A percentile compares a stretch with the other conserved stretches of the same genome.
phyloP scores from a whole-genome alignment of 441 rosid genomes.

The Codiaeum variegatum region DNA sequence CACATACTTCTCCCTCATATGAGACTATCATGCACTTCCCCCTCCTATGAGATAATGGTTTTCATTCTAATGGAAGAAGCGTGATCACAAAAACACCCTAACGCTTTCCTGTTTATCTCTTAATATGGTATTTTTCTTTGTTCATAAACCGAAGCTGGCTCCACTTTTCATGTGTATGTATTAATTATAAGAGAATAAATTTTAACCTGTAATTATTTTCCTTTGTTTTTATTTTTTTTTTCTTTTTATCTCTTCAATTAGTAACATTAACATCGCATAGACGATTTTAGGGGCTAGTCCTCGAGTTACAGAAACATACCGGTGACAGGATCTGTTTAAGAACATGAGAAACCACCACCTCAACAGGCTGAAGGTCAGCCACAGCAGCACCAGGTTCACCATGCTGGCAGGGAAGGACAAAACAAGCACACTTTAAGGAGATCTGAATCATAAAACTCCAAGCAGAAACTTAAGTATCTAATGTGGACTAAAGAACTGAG shows the following conservation, averaged over 20 bases:
- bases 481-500: not conserved
- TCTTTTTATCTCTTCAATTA: not conserved
- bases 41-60: not conserved
- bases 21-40: not conserved
- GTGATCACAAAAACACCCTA: not conserved
- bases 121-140: not conserved
- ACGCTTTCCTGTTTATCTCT: not conserved
- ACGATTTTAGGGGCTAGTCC: not conserved
- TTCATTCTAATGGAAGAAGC: not conserved
- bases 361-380: conserved; percentile 88
- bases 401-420: conserved; percentile 49
- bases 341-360: conserved; percentile 83
- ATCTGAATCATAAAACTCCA: conserved; percentile 19
- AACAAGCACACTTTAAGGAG: conserved; percentile 12
- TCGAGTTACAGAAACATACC: conserved; percentile 42
- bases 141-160: not conserved
- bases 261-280: conserved; percentile 1
- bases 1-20: too few relatives aligned
- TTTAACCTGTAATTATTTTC: not conserved
- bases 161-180: not conserved
- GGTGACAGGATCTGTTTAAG: conserved; percentile 76
- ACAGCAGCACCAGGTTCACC: conserved; percentile 98
- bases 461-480: conserved; percentile 9
- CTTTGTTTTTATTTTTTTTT: not conserved
- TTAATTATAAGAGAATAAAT: not conserved